Percentiles rank a stretch among this genome's conserved stretches.
Evolutionary conservation across 306 rosid species (phyloP).

Genomic region (Cyamopsis tetragonoloba): DNA sequence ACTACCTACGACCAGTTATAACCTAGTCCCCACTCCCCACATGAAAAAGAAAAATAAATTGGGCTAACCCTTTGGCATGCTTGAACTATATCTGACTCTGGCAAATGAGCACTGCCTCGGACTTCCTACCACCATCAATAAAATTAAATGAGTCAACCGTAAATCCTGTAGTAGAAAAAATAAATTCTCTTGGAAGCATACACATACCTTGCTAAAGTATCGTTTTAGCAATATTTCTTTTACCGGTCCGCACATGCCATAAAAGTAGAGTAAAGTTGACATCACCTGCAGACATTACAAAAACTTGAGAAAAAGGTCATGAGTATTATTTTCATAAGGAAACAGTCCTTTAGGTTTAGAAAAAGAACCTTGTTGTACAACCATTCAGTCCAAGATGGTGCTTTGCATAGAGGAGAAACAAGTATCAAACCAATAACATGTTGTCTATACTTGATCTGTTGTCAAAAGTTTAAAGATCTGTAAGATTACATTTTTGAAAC

Average conservation of each 20-base stretch:
- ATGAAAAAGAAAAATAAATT: not conserved
- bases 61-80: constrained; percentile 80
- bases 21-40: not conserved
- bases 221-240: constrained; percentile 78
- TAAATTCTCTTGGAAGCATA: not conserved
- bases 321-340: constrained; percentile 16
- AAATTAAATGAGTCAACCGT: constrained; percentile 18
- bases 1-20: not conserved
- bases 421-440: constrained; percentile 82
- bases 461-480: constrained; percentile 24
- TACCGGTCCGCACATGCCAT: constrained; percentile 87
- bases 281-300: constrained; percentile 49
- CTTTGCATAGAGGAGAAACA: constrained; percentile 74
- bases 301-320: constrained; percentile 17
- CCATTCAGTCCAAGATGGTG: constrained; percentile 94
- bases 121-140: constrained; percentile 54
- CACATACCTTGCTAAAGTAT: constrained; percentile 83
- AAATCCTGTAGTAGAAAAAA: not conserved
- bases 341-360: constrained; percentile 22
- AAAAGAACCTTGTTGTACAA: constrained; percentile 71
- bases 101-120: constrained; percentile 63
- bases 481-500: constrained; percentile 5
- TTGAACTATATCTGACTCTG: constrained; percentile 70
- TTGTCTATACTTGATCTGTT: constrained; percentile 72
- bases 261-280: constrained; percentile 74